Base-by-base conservation (phyloP, 2,329 filamentous ascomycete species). In the Didymosphaeria variabile region DNA sequence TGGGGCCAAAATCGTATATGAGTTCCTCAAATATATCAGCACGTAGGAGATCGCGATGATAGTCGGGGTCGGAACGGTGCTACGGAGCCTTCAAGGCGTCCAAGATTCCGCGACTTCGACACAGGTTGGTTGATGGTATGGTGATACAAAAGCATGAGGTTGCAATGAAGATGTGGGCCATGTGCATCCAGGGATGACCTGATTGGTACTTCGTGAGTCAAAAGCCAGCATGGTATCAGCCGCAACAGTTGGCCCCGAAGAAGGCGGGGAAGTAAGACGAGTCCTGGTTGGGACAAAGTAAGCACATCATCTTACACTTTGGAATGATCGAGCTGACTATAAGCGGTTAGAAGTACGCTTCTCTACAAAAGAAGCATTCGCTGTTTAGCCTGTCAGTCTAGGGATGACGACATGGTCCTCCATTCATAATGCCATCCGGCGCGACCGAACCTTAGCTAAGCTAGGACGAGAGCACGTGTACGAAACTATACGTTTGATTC, bases 391-490 rank as follows among this genome's bases (percentile, higher is more conserved):
- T 29, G 13, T 12, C 23, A 13, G 45, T 29, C 45, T 49, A 49
- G 17, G 26, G 4, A 49, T 49, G 45, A 49, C 45, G 45, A 15
- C 8, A 49, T 31, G 12, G 23, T 31, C 45, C 45, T 50, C 46
- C 34, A 50, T 32, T 32, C 46, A 50, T 50, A n/a, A 50, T 15
- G 46, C 10, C 23, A 50, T 50, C n/a, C 26, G 10, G 45, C 17
- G 34, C 15, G 17, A n/a, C 6, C 7, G 6, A 26, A 32, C 23
- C 46, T 8, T 50, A 15, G 36, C 36, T 40, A 17, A 40, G 36
- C 36, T 40, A 17, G 12, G 36, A 40, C 17, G 36, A 13, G 36
- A 5, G 36, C 36, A 40, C 36, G 36, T 40, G 15, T 29, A 29
- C 4, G 26, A 29, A 0, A 29, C 4, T 29, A 2, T 1, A 29